phyloP scores from a whole-genome alignment of 345 rosid genomes.

The Salix caprea region DNA sequence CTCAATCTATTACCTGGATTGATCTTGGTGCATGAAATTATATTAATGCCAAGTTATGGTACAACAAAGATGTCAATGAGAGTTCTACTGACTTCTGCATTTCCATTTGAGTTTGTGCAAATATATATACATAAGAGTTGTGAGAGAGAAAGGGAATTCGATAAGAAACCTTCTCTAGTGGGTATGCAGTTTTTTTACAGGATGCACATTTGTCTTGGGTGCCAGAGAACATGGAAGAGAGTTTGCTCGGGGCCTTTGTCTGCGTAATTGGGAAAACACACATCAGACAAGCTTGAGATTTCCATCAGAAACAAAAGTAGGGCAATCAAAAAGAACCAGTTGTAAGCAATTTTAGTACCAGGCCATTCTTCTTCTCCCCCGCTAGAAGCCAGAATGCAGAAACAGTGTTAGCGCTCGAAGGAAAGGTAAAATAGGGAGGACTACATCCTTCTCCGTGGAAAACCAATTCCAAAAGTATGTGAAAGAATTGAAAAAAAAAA shows the following conservation, averaged over 20 bases:
- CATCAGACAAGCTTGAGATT: background rate
- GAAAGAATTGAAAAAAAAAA: background rate
- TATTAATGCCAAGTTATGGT: background rate
- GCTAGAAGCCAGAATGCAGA: slow-evolving; percentile 26
- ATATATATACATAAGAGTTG: background rate
- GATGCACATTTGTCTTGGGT: slow-evolving; percentile 47
- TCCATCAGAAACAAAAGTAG: background rate
- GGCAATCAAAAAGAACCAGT: background rate
- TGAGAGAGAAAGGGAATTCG: background rate
- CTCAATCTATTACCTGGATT: background rate
- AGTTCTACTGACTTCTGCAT: background rate
- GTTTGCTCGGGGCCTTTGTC: slow-evolving; percentile 45
- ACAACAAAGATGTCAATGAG: background rate
- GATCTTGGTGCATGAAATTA: background rate
- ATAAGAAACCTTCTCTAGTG: slow-evolving; percentile 45
- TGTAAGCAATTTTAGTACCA: slow-evolving; percentile 20
- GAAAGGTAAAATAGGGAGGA: no score
- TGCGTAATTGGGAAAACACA: slow-evolving; percentile 3
- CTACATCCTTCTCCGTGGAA: background rate
- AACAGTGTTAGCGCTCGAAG: background rate
- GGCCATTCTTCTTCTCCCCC: slow-evolving; percentile 34
- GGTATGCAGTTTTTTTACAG: slow-evolving; percentile 46
- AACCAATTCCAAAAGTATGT: background rate
- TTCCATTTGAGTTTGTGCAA: background rate
- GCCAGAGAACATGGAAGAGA: slow-evolving; percentile 42